Evolutionary conservation across 768 basidiomycete genomes (phyloP), one percentile per base, ranked within the genome.

Genomic region (Coprinopsis strossmayeri): DNA sequence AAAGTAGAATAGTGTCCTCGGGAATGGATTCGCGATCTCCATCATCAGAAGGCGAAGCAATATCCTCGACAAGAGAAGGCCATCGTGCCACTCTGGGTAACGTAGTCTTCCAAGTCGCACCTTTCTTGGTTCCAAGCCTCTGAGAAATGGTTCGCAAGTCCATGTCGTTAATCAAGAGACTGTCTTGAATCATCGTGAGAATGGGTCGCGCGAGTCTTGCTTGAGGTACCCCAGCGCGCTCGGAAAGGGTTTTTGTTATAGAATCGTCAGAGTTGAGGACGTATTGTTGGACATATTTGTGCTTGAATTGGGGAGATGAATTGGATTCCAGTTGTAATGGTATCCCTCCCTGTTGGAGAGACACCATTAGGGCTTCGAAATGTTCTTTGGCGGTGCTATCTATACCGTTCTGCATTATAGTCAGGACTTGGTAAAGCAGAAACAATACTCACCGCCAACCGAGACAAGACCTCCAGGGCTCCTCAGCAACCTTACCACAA

Each of bases 391-490:
- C 57, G 24, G 61, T 60, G 2, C 59, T 60, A 37, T 63, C 60
- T 60, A 24, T 26, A 10, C 20, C 11, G 34, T 35, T 17, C 17
- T 25, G 32, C 23, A 24, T 13, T 10, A 10, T 37, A 28, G 4
- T 24, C 3, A 13, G 26, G 11, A 40, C 21, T 12, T 21, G 10
- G 5, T 4, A 24, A 18, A n/a, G n/a, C n/a, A 13, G 9, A 11
- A 3, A 34, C 21, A 38, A 15, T 25, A 50, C 58, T 21, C 51
- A 64, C 61, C 64, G 11, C 64, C 64, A 17, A 65, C 55, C 9
- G 61, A 55, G 20, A 65, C 57, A 9, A 65, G 43, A 2, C 64
- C 64, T 3, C 62, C 62, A 10, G 64, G 60, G 43, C 61, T 62
- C 37, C 53, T 60, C 15, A 65, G 39, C 35, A 62, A 46, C 24